These are phyloP conservation scores for Selaginella moellendorffii DNA, from an alignment of 75 land plant genomes.

Conservation along the genomic window DNA sequence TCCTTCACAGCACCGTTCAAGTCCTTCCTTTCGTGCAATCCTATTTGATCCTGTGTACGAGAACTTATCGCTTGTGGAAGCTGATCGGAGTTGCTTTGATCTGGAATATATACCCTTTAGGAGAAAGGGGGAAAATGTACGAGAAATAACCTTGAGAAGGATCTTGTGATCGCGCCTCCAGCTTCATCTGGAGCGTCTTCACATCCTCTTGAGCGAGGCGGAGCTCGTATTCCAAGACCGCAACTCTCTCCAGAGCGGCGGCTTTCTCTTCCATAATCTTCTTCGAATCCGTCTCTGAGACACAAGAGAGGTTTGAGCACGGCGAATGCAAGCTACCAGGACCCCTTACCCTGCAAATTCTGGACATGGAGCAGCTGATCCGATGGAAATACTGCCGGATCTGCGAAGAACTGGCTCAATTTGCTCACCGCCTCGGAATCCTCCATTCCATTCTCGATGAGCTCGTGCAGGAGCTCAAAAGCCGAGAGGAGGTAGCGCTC, in stretches of 20 bases:
- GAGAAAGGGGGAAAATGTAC: too few species aligned
- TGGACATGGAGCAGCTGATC: slow-evolving; percentile 70
- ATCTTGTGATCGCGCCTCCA: too few species aligned
- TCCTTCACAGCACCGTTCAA: slow-evolving; percentile 88
- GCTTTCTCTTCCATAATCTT: slow-evolving; percentile 72
- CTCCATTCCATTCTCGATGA: slow-evolving; percentile 75
- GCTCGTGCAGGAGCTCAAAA: slow-evolving; percentile 94
- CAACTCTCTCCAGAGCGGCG: slow-evolving; percentile 53
- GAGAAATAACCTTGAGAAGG: too few species aligned
- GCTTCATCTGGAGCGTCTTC: slow-evolving; percentile 43
- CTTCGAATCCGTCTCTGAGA: slow-evolving; percentile 45
- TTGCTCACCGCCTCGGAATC: slow-evolving; percentile 43
- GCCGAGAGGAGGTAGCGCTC: slow-evolving; percentile 81
- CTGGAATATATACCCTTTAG: too few species aligned
- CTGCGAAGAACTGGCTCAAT: slow-evolving; percentile 68
- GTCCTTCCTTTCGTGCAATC: slow-evolving; percentile 63
- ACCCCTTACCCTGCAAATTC: slow-evolving; percentile 37
- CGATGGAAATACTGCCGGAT: slow-evolving; percentile 53
- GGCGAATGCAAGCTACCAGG: background rate
- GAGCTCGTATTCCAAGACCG: slow-evolving; percentile 77
- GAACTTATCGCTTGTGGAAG: too few species aligned
- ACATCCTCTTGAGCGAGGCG: slow-evolving; percentile 82
- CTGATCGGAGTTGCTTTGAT: too few species aligned
- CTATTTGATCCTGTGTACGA: too few species aligned
- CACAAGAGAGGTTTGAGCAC: too few species aligned